Evolutionary conservation across 164 flowering plant genomes (phyloP).

Genomic region (Magnolia sinica): DNA sequence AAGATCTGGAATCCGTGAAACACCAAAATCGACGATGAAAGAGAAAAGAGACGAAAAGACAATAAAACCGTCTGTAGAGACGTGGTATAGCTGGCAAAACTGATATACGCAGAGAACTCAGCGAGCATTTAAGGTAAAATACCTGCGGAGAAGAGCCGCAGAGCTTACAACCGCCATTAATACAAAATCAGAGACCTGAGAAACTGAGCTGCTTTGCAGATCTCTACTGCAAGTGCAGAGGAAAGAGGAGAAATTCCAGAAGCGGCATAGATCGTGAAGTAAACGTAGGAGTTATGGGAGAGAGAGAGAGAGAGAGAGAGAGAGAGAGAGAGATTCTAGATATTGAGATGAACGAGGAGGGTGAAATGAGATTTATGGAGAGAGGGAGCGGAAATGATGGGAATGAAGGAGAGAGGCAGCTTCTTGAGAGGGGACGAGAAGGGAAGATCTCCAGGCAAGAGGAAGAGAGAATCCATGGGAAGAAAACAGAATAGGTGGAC

Average conservation of each 20-base stretch:
- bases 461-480: background rate
- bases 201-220: constrained; percentile 6
- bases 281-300: background rate
- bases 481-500: background rate
- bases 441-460: constrained; percentile 30
- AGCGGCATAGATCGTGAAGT: background rate
- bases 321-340: background rate
- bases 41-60: constrained; percentile 1
- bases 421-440: constrained; percentile 7
- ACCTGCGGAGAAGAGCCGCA: background rate
- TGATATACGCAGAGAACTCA: background rate
- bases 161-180: constrained; percentile 9
- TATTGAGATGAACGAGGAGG: background rate
- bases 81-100: background rate
- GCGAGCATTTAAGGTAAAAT: constrained; percentile 3
- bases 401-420: constrained; percentile 20
- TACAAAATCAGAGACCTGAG: constrained; percentile 6
- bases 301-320: too few species aligned
- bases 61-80: background rate
- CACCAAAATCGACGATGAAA: constrained; percentile 1
- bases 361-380: constrained; percentile 9
- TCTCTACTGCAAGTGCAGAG: background rate
- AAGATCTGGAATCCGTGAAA: background rate
- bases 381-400: constrained; percentile 9
- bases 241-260: background rate